Percentiles rank a stretch among this genome's conserved stretches.
Evolutionary conservation across 164 flowering plant genomes (phyloP).

Genomic region (Chloranthus sessilifolius): DNA sequence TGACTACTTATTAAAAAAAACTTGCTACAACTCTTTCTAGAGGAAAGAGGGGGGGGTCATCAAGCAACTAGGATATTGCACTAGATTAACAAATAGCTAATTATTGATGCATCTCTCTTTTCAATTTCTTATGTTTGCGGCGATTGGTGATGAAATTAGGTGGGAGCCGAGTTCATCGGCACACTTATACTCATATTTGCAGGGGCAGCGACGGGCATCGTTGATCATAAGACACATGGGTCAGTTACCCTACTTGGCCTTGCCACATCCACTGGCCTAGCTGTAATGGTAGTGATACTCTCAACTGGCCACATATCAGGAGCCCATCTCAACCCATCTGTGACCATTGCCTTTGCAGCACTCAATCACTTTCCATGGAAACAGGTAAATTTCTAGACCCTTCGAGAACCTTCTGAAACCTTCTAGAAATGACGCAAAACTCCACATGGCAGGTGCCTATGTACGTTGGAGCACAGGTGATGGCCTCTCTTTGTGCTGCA

Average conservation of each 20-base stretch:
- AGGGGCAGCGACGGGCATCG: slow-evolving; percentile 76
- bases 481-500: slow-evolving; percentile 74
- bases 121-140: too few relatives aligned
- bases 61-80: too few relatives aligned
- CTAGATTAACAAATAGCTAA: too few relatives aligned
- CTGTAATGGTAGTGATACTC: slow-evolving; percentile 73
- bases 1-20: too few relatives aligned
- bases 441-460: slow-evolving; percentile 53
- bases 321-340: slow-evolving; percentile 77
- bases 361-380: slow-evolving; percentile 76
- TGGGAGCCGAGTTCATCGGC: slow-evolving; percentile 89
- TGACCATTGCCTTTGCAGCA: slow-evolving; percentile 79
- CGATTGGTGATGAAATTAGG: slow-evolving; percentile 32
- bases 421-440: background rate
- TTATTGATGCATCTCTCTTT: too few relatives aligned
- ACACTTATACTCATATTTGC: slow-evolving; percentile 75
- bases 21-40: too few relatives aligned
- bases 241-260: slow-evolving; percentile 56
- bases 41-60: too few relatives aligned
- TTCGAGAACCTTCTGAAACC: slow-evolving; percentile 1
- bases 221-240: slow-evolving; percentile 67
- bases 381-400: slow-evolving; percentile 30
- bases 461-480: slow-evolving; percentile 64
- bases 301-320: slow-evolving; percentile 89
- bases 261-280: slow-evolving; percentile 64